phyloP scores from a whole-genome alignment of 192 early-diverging fungal genomes.

The Podila verticillata region DNA sequence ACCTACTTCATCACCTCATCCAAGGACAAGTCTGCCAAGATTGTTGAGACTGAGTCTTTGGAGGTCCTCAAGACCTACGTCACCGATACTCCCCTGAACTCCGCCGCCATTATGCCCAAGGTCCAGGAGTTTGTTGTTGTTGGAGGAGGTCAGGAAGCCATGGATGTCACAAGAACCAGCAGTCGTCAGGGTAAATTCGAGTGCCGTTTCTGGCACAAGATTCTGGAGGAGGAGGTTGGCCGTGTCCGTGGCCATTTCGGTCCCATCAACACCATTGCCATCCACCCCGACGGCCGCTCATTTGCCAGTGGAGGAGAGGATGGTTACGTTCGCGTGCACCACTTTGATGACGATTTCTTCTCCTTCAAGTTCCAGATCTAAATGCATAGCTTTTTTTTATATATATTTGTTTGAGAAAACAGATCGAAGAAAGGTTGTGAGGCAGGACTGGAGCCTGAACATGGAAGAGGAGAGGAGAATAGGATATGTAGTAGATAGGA shows the following conservation, averaged over 20 bases:
- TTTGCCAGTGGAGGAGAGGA: conserved; percentile 98
- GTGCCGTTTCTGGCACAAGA: conserved; percentile 95
- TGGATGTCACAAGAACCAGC: conserved; percentile 93
- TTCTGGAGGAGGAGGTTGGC: conserved; percentile 96
- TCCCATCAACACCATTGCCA: conserved; percentile 98
- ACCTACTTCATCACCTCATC: conserved; percentile 96
- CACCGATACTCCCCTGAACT: conserved; percentile 92
- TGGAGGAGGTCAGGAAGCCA: conserved; percentile 99
- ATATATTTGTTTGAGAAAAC: background rate
- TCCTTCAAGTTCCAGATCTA: conserved; percentile 83
- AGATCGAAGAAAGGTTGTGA: background rate
- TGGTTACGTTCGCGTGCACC: conserved; percentile 96
- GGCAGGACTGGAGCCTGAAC: background rate
- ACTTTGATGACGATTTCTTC: conserved; percentile 96
- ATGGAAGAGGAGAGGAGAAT: background rate
- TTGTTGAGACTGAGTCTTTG: conserved; percentile 89
- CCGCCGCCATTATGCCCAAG: conserved; percentile 89
- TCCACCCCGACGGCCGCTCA: conserved; percentile 93
- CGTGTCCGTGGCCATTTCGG: conserved; percentile 99
- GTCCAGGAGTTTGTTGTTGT: conserved; percentile 83
- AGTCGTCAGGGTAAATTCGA: conserved; percentile 97
- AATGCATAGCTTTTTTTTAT: background rate
- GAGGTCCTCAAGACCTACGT: conserved; percentile 84
- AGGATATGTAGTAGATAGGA: background rate
- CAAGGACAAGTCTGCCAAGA: conserved; percentile 92